Base-by-base conservation (phyloP, 2,329 filamentous ascomycete genomes). In the Aspergillus pseudoglaucus region DNA sequence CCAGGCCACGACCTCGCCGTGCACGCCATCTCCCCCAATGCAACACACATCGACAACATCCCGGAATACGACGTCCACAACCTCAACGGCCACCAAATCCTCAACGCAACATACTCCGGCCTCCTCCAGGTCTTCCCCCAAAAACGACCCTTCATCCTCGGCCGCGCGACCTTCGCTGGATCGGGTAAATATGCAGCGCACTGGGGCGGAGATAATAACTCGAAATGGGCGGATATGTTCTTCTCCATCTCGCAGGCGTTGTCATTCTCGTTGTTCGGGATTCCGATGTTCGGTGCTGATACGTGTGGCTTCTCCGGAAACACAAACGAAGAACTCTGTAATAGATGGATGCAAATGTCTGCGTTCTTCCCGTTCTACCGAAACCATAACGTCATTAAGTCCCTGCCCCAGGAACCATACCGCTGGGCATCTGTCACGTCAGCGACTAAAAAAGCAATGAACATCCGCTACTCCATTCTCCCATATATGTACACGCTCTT, bases 1-100 rank as follows among this genome's bases (percentile, higher is more conserved):
- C 52, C 48, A 9, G 65, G 66, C 6, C 86, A 85, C 14, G 85
- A 88, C 58, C 75, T 91, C 18, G 83, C 81, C 14, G 82, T 84
- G 2, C 82, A 88, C 57, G 86, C 87, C 1, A 76, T 90, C 22
- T 83, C 81, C 50, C 87, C 87, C 0, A 89, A 93, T 58, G 84
- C 88, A 0, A 89, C 85, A 2, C 87, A 93, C 59, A 73, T 79
- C 41, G 85, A 88, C 56, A 87, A 87, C 3, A 74, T 81, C 1
- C 65, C 80, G 37, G 85, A 94, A 62, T 95, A 95, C 61, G 88
- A 94, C 61, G 81, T 88, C 22, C 89, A 95, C 74, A 93, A 88
- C 60, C 69, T 93, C 1, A 91, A 77, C 59, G 87, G 87, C 0
- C 78, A 87, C 58, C 82, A 85, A 63, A 87, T 90, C 54, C 74